phyloP scores from a whole-genome alignment of 176 grass and related monocot genomes.

The Dendrocalamus sinicus region DNA sequence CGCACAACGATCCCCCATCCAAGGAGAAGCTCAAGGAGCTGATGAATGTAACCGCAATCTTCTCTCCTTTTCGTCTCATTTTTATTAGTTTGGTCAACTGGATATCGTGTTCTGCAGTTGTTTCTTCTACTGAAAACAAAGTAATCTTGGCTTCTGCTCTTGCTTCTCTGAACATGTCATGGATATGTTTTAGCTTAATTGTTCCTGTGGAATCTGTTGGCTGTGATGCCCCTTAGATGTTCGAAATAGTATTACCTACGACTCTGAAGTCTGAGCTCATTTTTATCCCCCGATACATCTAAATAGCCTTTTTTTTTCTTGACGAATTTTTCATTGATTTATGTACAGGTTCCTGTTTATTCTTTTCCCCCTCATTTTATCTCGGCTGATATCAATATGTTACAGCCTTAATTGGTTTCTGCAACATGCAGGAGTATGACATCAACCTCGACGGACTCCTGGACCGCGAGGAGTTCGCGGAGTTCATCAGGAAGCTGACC shows the following conservation, averaged over 20 bases:
- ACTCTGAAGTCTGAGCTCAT: neutral
- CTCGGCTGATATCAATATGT: neutral
- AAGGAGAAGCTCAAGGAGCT: slow-evolving; percentile 73
- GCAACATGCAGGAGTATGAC: slow-evolving; percentile 66
- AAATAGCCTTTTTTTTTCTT: neutral
- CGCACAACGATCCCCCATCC: slow-evolving; percentile 86
- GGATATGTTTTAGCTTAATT: neutral
- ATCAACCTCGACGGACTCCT: slow-evolving; percentile 77
- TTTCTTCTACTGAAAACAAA: slow-evolving; percentile 39
- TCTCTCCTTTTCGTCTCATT: neutral
- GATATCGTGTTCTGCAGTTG: neutral
- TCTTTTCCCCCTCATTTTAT: neutral
- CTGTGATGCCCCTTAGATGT: neutral
- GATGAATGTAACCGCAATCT: slow-evolving; percentile 58
- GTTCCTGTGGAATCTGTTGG: neutral
- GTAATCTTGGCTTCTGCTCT: slow-evolving; percentile 13
- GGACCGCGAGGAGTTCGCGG: slow-evolving; percentile 86
- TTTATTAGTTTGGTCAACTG: neutral
- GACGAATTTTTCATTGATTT: neutral
- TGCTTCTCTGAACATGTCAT: neutral
- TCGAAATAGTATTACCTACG: slow-evolving; percentile 7
- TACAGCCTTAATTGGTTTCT: neutral
- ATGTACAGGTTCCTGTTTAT: neutral
- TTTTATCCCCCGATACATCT: neutral
- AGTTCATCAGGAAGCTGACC: slow-evolving; percentile 89